These are phyloP conservation scores for Triticum dicoccoides DNA, from an alignment of 176 grass and related monocot genomes.

Conservation along the genomic window DNA sequence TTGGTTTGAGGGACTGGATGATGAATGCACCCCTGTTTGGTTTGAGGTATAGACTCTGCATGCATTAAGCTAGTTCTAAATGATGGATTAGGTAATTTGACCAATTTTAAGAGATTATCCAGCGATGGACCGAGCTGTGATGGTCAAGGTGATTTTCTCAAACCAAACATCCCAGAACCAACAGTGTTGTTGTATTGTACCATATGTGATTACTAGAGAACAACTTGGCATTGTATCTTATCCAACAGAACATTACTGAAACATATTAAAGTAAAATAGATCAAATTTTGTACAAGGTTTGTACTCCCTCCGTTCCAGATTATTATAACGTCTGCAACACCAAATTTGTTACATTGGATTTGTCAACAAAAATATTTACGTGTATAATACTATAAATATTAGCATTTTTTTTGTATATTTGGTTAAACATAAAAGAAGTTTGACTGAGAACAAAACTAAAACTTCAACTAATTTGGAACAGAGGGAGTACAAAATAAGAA, in stretches of 20 bases:
- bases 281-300: too few species aligned
- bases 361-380: too few species aligned
- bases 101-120: not conserved
- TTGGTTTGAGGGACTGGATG: not conserved
- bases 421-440: too few species aligned
- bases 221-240: not conserved
- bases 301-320: too few species aligned
- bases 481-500: not conserved
- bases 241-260: not conserved
- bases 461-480: too few species aligned
- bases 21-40: not conserved
- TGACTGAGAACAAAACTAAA: too few species aligned
- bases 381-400: too few species aligned
- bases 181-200: conserved; percentile 3
- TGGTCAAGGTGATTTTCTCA: not conserved
- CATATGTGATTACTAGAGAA: not conserved
- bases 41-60: not conserved
- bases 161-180: conserved; percentile 4
- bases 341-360: too few species aligned
- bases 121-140: not conserved
- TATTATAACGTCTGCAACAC: too few species aligned
- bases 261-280: not conserved
- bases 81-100: not conserved
- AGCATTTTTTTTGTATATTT: too few species aligned
- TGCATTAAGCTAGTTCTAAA: not conserved